These are phyloP conservation scores for Inga oerstediana DNA, from an alignment of 306 rosid genomes.

Conservation along the genomic window DNA sequence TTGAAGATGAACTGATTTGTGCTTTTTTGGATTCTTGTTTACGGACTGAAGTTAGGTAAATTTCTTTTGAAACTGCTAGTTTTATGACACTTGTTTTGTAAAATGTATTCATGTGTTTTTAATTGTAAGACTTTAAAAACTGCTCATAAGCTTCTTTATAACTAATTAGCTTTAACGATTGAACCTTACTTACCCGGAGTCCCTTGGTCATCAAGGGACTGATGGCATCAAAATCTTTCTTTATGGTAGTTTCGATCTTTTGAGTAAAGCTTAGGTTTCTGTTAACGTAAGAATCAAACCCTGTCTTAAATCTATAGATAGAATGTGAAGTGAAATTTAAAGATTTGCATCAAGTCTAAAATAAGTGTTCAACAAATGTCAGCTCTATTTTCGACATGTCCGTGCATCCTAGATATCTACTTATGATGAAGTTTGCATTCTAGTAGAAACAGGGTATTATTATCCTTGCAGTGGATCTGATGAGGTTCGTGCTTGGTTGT, in stretches of 20 bases:
- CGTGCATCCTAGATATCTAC: neutral
- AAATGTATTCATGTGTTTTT: neutral
- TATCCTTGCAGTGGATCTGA: slow-evolving; percentile 9
- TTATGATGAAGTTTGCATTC: neutral
- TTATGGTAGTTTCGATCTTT: neutral
- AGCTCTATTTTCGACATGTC: neutral
- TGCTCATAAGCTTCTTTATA: neutral
- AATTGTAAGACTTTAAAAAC: neutral
- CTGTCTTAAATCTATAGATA: neutral
- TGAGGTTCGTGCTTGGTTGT: slow-evolving; percentile 14
- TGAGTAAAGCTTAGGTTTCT: neutral
- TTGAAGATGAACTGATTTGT: neutral
- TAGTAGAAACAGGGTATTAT: slow-evolving; percentile 2
- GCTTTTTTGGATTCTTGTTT: neutral
- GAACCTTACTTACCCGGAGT: neutral
- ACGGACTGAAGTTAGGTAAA: neutral
- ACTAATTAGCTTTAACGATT: neutral
- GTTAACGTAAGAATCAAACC: neutral
- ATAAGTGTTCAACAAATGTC: neutral
- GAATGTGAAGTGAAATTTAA: neutral
- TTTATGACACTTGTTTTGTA: neutral
- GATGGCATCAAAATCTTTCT: neutral
- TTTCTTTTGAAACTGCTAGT: neutral
- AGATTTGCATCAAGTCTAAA: neutral
- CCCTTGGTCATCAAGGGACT: neutral